Percentiles rank a stretch among this genome's conserved stretches.
These are phyloP conservation scores for Cotoneaster glaucophyllus DNA, from an alignment of 306 rosid genomes.

Conservation along the genomic window DNA sequence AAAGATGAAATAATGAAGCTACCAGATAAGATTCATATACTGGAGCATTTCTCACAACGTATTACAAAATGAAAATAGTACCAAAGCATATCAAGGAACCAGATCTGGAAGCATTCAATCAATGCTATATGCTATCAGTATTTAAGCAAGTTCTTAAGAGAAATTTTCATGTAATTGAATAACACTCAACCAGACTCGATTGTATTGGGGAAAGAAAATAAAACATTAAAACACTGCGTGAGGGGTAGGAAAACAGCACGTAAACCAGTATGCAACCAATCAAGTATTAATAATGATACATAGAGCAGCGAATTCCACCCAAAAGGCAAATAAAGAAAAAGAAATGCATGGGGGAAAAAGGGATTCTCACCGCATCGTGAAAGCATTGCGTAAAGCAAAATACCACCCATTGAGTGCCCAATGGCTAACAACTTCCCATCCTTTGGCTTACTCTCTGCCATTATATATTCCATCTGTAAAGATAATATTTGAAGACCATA, in stretches of 20 bases:
- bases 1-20: conserved; percentile 14
- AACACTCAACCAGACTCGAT: not conserved
- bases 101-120: not conserved
- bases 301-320: not conserved
- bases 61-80: not conserved
- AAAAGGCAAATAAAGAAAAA: conserved; percentile 5
- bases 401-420: conserved; percentile 99
- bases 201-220: not conserved
- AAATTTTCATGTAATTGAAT: not conserved
- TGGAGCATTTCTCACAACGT: not conserved
- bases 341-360: conserved; percentile 7
- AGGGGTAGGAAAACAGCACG: not conserved
- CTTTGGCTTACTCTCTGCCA: conserved; percentile 63
- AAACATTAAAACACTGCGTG: not conserved
- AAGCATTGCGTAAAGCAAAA: conserved; percentile 80
- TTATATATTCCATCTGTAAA: conserved; percentile 77
- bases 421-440: conserved; percentile 94
- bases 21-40: not conserved
- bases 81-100: not conserved
- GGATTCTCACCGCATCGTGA: conserved; percentile 70
- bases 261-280: not conserved
- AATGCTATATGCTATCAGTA: not conserved
- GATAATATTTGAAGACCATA: conserved; percentile 4
- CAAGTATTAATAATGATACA: not conserved
- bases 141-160: not conserved